These are phyloP conservation scores for Botrytis aclada DNA, from an alignment of 2,329 filamentous ascomycete genomes.

Conservation along the genomic window DNA sequence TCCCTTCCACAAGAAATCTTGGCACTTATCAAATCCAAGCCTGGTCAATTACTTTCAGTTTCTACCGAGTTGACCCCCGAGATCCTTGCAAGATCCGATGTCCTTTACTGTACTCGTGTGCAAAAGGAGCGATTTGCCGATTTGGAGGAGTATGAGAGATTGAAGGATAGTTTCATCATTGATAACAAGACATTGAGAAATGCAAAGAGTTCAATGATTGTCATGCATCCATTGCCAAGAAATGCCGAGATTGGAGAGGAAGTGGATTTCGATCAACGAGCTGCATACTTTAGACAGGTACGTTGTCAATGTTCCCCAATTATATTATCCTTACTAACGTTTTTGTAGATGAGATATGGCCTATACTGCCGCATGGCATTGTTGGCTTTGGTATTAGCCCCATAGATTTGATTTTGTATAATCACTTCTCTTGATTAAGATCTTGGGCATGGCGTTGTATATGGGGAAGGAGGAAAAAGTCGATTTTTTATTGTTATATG, in stretches of 20 bases:
- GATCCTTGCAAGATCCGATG: constrained; percentile 81
- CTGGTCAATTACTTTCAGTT: constrained; percentile 75
- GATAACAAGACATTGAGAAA: constrained; percentile 87
- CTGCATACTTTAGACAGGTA: constrained; percentile 99
- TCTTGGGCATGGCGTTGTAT: not conserved
- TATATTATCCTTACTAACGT: not conserved
- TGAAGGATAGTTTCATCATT: constrained; percentile 86
- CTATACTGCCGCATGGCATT: constrained; percentile 98
- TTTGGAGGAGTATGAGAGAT: constrained; percentile 73
- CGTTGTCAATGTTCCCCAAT: constrained; percentile 43
- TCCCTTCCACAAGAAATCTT: constrained; percentile 73
- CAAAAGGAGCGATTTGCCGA: constrained; percentile 95
- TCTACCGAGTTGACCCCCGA: constrained; percentile 78
- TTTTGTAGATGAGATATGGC: constrained; percentile 84
- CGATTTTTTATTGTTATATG: not conserved
- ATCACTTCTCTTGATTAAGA: not conserved
- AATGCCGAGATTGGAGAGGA: constrained; percentile 93
- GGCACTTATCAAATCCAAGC: constrained; percentile 62
- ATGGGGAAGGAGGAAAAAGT: not conserved
- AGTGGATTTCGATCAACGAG: constrained; percentile 94
- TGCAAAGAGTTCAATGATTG: constrained; percentile 88
- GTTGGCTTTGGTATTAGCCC: constrained; percentile 83
- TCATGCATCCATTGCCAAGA: constrained; percentile 91
- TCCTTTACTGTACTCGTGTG: constrained; percentile 94
- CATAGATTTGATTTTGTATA: constrained; percentile 24